Evolutionary conservation across 1,284 basidiomycete species (phyloP).

Genomic region (Exobasidium rhododendri): DNA sequence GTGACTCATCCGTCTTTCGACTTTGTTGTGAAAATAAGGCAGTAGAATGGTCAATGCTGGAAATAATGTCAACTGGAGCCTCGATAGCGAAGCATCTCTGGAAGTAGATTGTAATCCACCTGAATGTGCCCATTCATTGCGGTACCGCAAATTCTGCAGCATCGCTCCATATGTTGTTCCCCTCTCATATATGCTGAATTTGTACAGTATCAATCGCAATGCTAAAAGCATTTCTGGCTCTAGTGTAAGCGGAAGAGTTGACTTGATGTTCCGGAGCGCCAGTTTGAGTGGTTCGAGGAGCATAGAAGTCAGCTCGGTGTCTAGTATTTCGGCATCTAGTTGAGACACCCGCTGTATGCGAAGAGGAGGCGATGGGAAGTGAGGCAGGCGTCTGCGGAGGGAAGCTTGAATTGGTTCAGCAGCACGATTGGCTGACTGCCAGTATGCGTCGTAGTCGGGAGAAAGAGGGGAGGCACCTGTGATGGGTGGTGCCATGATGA

Average conservation of each 20-base stretch:
- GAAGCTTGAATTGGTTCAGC: constrained; percentile 29
- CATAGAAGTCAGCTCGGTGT: constrained; percentile 79
- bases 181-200: constrained; percentile 75
- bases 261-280: constrained; percentile 63
- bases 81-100: constrained; percentile 35
- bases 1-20: constrained; percentile 73
- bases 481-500: neutral
- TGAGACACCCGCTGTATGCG: constrained; percentile 69
- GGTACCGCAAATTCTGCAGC: constrained; percentile 73
- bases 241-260: constrained; percentile 65
- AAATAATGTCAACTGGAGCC: constrained; percentile 59
- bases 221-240: constrained; percentile 78
- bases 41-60: constrained; percentile 71
- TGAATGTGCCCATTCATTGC: constrained; percentile 52
- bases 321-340: constrained; percentile 86
- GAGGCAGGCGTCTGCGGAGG: constrained; percentile 37
- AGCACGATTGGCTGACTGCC: constrained; percentile 31
- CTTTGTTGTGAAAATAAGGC: constrained; percentile 72
- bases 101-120: constrained; percentile 37
- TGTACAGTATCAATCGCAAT: constrained; percentile 75
- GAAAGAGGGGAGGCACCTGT: neutral
- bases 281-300: constrained; percentile 78
- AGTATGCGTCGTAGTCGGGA: constrained; percentile 29
- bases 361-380: constrained; percentile 47
- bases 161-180: constrained; percentile 85